Percentiles rank a stretch among this genome's conserved stretches.
Conservation (phyloP, 2,329 filamentous ascomycete genomes). For the Botryotinia narcissicola region DNA sequence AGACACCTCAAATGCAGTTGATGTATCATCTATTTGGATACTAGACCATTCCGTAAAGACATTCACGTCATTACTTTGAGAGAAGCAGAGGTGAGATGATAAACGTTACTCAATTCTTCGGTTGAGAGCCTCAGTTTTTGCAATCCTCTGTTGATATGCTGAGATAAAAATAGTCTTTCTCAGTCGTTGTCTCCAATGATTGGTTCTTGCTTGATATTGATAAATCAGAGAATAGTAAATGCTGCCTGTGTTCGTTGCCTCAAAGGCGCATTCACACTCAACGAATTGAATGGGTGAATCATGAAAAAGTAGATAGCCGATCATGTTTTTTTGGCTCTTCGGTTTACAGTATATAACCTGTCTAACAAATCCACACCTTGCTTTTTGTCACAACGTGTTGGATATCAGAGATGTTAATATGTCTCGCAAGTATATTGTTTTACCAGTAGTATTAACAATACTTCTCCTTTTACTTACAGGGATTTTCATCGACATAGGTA, state of each 20-base stretch:
- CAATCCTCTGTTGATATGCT: neutral
- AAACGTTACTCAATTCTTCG: neutral
- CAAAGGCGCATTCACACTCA: neutral
- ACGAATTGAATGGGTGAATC: neutral
- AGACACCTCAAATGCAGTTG: neutral
- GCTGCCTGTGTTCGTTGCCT: neutral
- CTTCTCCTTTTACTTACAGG: neutral
- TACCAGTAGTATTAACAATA: neutral
- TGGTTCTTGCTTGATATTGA: neutral
- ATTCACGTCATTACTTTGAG: neutral
- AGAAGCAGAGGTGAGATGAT: neutral
- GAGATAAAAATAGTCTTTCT: neutral
- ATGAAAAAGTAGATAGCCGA: neutral
- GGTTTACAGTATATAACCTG: neutral
- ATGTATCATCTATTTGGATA: too few relatives aligned
- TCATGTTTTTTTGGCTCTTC: neutral
- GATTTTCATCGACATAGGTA: neutral
- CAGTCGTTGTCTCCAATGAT: neutral
- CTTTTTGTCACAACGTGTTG: neutral
- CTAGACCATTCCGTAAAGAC: neutral
- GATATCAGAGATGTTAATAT: neutral
- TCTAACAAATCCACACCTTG: neutral
- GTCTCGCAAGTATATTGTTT: neutral
- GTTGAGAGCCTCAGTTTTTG: neutral
- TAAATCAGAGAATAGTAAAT: neutral